A percentile compares a stretch with the other conserved stretches of the same genome.
Evolutionary conservation across 2,329 filamentous ascomycete genomes (phyloP).

Genomic region (Aspergillus pseudoterreus): DNA sequence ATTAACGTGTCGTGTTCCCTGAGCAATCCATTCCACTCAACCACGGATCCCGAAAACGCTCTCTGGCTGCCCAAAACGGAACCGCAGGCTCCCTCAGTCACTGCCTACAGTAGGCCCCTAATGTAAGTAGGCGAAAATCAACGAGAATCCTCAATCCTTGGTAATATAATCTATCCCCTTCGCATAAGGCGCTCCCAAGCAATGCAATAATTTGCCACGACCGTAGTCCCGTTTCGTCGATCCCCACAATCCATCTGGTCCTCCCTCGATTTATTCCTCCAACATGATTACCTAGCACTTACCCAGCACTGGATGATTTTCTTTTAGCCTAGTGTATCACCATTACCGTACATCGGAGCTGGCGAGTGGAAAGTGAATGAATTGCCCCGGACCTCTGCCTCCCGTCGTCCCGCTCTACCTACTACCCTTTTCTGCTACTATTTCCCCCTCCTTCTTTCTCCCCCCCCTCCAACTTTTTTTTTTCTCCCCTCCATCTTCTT

Average conservation of each 20-base stretch:
- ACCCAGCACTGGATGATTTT: background rate
- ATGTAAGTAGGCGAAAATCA: background rate
- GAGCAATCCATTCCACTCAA: background rate
- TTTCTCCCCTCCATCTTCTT: slow-evolving; percentile 13
- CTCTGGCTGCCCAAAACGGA: background rate
- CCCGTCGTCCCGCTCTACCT: slow-evolving; percentile 18
- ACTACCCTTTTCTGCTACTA: slow-evolving; percentile 6
- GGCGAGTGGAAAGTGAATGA: slow-evolving; percentile 14
- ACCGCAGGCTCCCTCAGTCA: background rate
- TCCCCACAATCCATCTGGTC: slow-evolving; percentile 15
- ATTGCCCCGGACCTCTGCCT: slow-evolving; percentile 21
- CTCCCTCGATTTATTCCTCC: background rate
- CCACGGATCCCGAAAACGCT: background rate
- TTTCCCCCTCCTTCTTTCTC: slow-evolving; percentile 7
- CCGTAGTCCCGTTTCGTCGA: slow-evolving; percentile 7
- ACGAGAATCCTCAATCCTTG: too few species aligned
- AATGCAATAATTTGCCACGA: slow-evolving; percentile 17
- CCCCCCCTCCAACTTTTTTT: slow-evolving; percentile 10
- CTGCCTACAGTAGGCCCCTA: background rate
- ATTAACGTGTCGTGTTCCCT: too few species aligned
- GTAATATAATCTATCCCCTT: too few species aligned
- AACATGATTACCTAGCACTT: too few species aligned
- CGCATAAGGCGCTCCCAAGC: background rate
- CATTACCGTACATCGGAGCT: slow-evolving; percentile 10
- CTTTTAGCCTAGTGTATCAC: slow-evolving; percentile 2